phyloP scores from a whole-genome alignment of 352 stramenopile genomes.

The Globisporangium camurandrum region DNA sequence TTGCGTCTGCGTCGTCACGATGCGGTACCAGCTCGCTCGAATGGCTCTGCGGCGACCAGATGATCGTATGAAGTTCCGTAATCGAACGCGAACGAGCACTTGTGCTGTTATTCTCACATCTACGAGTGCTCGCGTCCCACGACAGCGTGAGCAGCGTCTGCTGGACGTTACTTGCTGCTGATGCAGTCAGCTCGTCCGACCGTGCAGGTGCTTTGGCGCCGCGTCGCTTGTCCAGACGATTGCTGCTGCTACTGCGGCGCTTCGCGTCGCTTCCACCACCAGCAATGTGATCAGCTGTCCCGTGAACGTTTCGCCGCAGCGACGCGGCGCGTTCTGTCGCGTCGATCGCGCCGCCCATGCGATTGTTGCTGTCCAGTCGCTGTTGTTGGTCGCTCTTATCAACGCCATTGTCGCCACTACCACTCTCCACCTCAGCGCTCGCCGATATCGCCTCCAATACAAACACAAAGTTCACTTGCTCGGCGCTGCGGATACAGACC shows the following conservation, averaged over 20 bases:
- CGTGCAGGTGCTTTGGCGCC: background rate
- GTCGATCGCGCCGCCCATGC: background rate
- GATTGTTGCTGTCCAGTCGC: background rate
- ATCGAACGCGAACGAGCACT: slow-evolving; percentile 21
- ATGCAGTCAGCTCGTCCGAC: background rate
- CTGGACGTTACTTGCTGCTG: slow-evolving; percentile 12
- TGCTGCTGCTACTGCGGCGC: slow-evolving; percentile 10
- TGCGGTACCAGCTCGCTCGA: background rate
- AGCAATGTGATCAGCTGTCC: too few species aligned
- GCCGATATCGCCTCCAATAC: slow-evolving; percentile 27
- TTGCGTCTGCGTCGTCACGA: background rate
- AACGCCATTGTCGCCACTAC: background rate
- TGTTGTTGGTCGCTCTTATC: background rate
- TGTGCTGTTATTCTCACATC: too few species aligned
- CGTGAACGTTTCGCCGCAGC: slow-evolving; percentile 5
- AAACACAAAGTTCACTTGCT: slow-evolving; percentile 65
- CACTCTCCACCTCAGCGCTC: slow-evolving; percentile 4
- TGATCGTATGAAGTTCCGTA: slow-evolving; percentile 59
- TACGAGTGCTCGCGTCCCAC: slow-evolving; percentile 36
- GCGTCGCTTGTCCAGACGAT: slow-evolving; percentile 1
- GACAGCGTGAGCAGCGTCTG: slow-evolving; percentile 57
- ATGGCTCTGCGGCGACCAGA: slow-evolving; percentile 37
- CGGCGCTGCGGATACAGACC: slow-evolving; percentile 34
- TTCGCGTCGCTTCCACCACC: background rate
- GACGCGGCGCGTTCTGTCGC: slow-evolving; percentile 2